phyloP scores from a whole-genome alignment of 106 monocot genomes.

The Iris macrosiphon region DNA sequence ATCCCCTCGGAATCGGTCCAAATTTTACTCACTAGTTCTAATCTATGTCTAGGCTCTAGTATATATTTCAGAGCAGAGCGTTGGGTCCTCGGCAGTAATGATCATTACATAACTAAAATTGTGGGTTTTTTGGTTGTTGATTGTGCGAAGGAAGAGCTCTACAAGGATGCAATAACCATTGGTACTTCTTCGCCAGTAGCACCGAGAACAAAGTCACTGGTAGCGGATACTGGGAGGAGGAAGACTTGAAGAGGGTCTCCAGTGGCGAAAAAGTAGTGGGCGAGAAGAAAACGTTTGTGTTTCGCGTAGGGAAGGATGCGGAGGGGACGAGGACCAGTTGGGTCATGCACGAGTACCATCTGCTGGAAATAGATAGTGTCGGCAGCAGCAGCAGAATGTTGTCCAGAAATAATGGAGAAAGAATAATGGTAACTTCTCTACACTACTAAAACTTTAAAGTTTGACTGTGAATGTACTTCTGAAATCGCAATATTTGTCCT shows the following conservation, averaged over 20 bases:
- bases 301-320: conserved; percentile 22
- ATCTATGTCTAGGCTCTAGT: too few species aligned
- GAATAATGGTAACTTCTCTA: not conserved
- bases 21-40: too few species aligned
- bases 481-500: too few species aligned
- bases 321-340: conserved; percentile 36
- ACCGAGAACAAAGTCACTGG: not conserved
- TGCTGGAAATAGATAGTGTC: conserved; percentile 12
- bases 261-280: conserved; percentile 22
- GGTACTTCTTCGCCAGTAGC: conserved; percentile 43
- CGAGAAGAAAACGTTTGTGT: conserved; percentile 27
- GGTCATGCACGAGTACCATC: conserved; percentile 52
- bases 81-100: too few species aligned
- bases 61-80: too few species aligned
- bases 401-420: conserved; percentile 23
- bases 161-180: conserved; percentile 24
- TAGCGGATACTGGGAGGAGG: conserved; percentile 32
- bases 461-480: too few species aligned
- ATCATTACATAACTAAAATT: too few species aligned
- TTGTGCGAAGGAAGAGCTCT: conserved; percentile 33
- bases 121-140: not conserved
- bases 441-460: too few species aligned
- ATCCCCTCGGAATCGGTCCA: too few species aligned
- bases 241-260: conserved; percentile 15
- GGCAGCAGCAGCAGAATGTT: conserved; percentile 1